Conservation (phyloP, 768 basidiomycete genomes). For the Paxillus involutus region DNA sequence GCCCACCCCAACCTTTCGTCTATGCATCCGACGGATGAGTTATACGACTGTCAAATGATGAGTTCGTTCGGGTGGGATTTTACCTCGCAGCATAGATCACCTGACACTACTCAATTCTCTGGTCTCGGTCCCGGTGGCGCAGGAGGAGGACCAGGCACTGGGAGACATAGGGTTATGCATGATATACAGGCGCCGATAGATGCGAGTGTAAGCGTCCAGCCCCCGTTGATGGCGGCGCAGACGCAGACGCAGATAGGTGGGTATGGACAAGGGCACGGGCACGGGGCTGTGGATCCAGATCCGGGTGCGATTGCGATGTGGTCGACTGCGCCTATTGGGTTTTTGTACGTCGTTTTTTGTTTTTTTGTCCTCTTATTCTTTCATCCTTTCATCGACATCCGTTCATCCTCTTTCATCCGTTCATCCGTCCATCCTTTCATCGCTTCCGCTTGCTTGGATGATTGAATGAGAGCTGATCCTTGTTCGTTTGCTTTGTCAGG, state of each 20-base stretch:
- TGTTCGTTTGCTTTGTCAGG: slow-evolving; percentile 16
- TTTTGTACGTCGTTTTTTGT: slow-evolving; percentile 47
- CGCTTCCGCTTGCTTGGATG: not conserved
- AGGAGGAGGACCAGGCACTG: too few species aligned
- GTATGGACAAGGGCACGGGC: not conserved
- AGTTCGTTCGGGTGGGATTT: slow-evolving; percentile 7
- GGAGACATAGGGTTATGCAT: too few species aligned
- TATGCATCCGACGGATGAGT: slow-evolving; percentile 19
- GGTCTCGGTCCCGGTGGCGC: too few species aligned
- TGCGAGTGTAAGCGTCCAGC: not conserved
- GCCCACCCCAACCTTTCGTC: not conserved
- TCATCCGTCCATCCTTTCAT: too few species aligned
- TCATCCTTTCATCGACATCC: too few species aligned
- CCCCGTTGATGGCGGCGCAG: too few species aligned
- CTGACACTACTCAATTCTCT: not conserved
- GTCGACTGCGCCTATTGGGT: slow-evolving; percentile 58
- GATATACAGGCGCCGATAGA: too few species aligned
- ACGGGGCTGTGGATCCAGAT: slow-evolving; percentile 22
- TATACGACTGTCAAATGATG: slow-evolving; percentile 22
- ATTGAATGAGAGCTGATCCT: not conserved
- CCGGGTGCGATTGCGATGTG: slow-evolving; percentile 59
- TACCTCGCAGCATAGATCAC: not conserved
- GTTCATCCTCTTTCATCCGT: too few species aligned
- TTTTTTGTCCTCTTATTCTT: not conserved
- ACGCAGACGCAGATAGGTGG: not conserved